These are phyloP conservation scores for Pseudogymnoascus destructans DNA, from an alignment of 2,329 filamentous ascomycete species.

Conservation along the genomic window DNA sequence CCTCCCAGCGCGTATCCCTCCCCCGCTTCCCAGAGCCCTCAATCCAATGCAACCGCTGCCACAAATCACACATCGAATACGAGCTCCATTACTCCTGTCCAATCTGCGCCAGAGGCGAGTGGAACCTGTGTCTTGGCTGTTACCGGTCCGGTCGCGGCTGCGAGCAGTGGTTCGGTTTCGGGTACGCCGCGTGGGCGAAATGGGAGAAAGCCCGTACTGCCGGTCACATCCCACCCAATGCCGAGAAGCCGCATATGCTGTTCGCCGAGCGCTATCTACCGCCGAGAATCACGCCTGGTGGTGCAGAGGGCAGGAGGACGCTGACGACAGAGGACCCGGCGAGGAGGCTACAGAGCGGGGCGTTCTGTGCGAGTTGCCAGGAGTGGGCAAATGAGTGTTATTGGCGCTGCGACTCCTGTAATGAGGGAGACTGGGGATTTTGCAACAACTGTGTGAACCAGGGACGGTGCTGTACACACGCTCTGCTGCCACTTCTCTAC, in stretches of 20 bases:
- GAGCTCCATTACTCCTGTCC: conserved; percentile 74
- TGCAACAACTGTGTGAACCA: conserved; percentile 80
- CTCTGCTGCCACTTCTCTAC: conserved; percentile 63
- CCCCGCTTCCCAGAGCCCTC: conserved; percentile 55
- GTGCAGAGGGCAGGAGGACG: conserved; percentile 41
- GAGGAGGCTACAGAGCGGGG: conserved; percentile 58
- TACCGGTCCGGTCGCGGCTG: conserved; percentile 69
- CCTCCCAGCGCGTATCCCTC: conserved; percentile 18
- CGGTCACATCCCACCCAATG: conserved; percentile 21
- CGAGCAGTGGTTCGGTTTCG: conserved; percentile 79
- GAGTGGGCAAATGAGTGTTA: conserved; percentile 69
- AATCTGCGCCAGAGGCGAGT: conserved; percentile 55
- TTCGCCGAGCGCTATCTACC: conserved; percentile 43
- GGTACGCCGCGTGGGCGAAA: conserved; percentile 52
- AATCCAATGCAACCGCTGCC: conserved; percentile 60
- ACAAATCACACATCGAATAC: conserved; percentile 63
- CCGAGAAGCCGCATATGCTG: conserved; percentile 43
- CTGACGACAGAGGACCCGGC: conserved; percentile 55
- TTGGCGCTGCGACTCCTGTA: conserved; percentile 80
- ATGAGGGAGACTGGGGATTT: conserved; percentile 89
- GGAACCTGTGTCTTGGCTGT: conserved; percentile 69
- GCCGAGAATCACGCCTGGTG: conserved; percentile 36
- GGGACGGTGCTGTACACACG: conserved; percentile 68
- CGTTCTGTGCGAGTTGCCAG: conserved; percentile 70
- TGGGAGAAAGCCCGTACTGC: conserved; percentile 43